Base-by-base conservation (phyloP, 495 filamentous ascomycete species). In the Entonaema liquescens region DNA sequence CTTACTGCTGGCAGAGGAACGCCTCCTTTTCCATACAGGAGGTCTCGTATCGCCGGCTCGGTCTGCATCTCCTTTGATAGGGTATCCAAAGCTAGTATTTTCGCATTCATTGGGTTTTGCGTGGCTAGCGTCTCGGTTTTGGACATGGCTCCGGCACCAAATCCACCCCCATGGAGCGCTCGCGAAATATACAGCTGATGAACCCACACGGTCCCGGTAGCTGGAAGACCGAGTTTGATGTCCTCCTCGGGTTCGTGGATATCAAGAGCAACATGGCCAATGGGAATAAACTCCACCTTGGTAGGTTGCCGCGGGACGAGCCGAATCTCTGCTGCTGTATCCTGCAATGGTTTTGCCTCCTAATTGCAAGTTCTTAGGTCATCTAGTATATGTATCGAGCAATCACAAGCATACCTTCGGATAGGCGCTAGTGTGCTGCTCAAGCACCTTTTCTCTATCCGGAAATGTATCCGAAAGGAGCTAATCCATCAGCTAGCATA, bases 181-280 rank as follows among this genome's bases (percentile, higher is more conserved):
- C 62, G 62, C 11, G 80, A 82, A 62, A 83, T 72, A 58, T 81
- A 83, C 26, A 83, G 76, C 8, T 65, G 75, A 42, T 79, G 72
- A 25, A 82, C 70, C 71, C 76, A 79, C 55, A 78, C 78, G 12
- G 79, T 67, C 8, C 71, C 74, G 5, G 66, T 61, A 19, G 68
- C 62, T 12, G 71, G 74, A 36, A 74, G 68, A 6, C 64, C 71
- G 3, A 76, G 50, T 59, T 68, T 60, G 31, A 66, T 58, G 49
- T 78, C 75, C 35, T 76, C 70, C n/a, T 76, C 59, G 9, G 73
- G 69, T 17, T 59, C 42, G n/a, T 77, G 75, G 28, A 77, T 59
- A 13, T 79, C 75, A 3, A 83, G 57, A 6, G 78, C 79, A 17
- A 82, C 78, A 61, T 82, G 80, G n/a, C 81, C 80, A 55, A 82